Evolutionary conservation across 2,329 filamentous ascomycete genomes (phyloP).

Genomic region (Pseudogymnoascus sp.): DNA sequence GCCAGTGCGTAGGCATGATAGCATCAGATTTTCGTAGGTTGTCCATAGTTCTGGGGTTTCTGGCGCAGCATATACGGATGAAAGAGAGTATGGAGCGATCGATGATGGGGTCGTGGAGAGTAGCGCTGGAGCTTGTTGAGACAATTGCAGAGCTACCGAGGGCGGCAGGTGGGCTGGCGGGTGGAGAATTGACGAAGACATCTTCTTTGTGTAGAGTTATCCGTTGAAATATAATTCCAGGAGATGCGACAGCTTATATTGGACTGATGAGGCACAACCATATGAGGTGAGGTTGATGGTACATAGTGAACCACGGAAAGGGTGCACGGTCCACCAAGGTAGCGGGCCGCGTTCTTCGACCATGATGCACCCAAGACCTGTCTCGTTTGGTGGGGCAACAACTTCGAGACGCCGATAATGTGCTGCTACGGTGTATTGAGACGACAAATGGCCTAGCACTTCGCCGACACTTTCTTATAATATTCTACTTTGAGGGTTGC

Average conservation of each 20-base stretch:
- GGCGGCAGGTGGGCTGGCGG: constrained; percentile 51
- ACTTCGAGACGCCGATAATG: constrained; percentile 2
- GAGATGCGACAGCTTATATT: constrained; percentile 3
- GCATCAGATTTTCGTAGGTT: constrained; percentile 77
- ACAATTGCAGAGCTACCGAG: constrained; percentile 47
- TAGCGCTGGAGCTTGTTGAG: constrained; percentile 54
- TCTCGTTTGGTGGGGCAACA: constrained; percentile 8
- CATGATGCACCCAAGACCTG: constrained; percentile 3
- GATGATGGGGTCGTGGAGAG: constrained; percentile 47
- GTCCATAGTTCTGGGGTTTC: constrained; percentile 80
- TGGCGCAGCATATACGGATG: constrained; percentile 45
- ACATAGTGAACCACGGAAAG: not conserved
- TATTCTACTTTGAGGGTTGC: not conserved
- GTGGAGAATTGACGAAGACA: constrained; percentile 48
- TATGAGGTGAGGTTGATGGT: constrained; percentile 2
- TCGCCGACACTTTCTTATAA: not conserved
- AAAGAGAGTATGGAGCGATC: constrained; percentile 47
- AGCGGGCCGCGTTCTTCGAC: constrained; percentile 3
- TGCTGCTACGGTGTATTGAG: not conserved
- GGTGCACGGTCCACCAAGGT: constrained; percentile 7
- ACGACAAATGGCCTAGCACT: not conserved
- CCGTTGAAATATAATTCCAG: not conserved
- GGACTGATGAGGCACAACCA: not conserved
- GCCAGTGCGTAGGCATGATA: constrained; percentile 75
- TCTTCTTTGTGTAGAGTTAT: constrained; percentile 21